Percentiles rank a stretch among this genome's conserved stretches.
These are phyloP conservation scores for Triglochin maritima DNA, from an alignment of 106 monocot genomes.

Conservation along the genomic window DNA sequence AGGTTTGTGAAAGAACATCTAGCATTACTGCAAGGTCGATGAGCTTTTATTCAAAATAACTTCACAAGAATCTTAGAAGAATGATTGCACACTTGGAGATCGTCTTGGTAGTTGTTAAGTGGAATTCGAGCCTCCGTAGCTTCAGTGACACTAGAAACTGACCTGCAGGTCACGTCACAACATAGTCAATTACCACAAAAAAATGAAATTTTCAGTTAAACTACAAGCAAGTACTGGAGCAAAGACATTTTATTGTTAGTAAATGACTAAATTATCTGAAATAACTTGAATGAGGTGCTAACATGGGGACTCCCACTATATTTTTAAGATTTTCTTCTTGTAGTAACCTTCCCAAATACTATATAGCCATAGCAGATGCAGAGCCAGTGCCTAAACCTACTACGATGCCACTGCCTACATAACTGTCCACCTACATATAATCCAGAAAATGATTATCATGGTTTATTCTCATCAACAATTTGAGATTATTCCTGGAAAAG, in stretches of 20 bases:
- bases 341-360: slow-evolving; percentile 39
- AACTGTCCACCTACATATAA: slow-evolving; percentile 39
- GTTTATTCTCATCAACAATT: neutral
- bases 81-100: slow-evolving; percentile 40
- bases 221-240: neutral
- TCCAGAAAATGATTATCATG: neutral
- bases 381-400: slow-evolving; percentile 57
- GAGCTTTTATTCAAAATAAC: too few relatives aligned
- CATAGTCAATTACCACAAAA: neutral
- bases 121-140: slow-evolving; percentile 54
- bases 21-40: neutral
- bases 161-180: slow-evolving; percentile 22
- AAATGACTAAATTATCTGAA: neutral
- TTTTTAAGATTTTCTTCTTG: slow-evolving; percentile 33
- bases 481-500: neutral
- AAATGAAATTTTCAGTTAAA: neutral
- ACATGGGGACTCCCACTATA: slow-evolving; percentile 57
- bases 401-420: slow-evolving; percentile 56
- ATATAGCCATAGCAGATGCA: slow-evolving; percentile 46
- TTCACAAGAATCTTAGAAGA: neutral
- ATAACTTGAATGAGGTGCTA: neutral
- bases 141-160: slow-evolving; percentile 56
- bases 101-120: slow-evolving; percentile 36
- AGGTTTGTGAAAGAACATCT: neutral
- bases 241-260: too few relatives aligned